Conservation (phyloP, 768 basidiomycete genomes). For the Suillus luteus region DNA sequence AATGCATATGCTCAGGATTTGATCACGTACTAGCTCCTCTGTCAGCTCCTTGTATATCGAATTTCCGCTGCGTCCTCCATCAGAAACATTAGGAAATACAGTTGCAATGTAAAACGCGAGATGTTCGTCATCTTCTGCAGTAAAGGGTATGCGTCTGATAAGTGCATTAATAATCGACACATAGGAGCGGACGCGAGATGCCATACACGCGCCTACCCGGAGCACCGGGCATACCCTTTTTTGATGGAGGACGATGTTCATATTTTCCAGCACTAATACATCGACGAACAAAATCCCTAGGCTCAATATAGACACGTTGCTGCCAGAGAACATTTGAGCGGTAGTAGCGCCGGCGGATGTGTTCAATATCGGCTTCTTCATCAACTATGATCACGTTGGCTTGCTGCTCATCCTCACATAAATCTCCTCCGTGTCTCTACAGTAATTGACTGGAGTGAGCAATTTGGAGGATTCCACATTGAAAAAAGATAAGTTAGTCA, state of each 20-base stretch:
- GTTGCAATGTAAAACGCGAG: slow-evolving; percentile 53
- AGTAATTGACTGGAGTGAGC: no score
- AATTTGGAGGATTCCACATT: not conserved
- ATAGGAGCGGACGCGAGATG: not conserved
- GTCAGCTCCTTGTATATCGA: slow-evolving; percentile 46
- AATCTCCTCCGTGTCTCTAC: slow-evolving; percentile 25
- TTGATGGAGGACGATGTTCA: slow-evolving; percentile 8
- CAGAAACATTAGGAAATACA: slow-evolving; percentile 38
- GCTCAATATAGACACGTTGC: slow-evolving; percentile 25
- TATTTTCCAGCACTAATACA: slow-evolving; percentile 24
- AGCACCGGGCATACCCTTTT: slow-evolving; percentile 29
- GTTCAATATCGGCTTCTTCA: slow-evolving; percentile 27
- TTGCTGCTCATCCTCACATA: slow-evolving; percentile 19
- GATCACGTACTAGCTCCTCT: slow-evolving; percentile 45
- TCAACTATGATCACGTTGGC: slow-evolving; percentile 33
- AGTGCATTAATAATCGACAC: not conserved
- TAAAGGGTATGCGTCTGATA: slow-evolving; percentile 34
- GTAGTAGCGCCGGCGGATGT: slow-evolving; percentile 30
- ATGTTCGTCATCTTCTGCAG: slow-evolving; percentile 41
- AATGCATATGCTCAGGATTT: not conserved
- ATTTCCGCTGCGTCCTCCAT: slow-evolving; percentile 49
- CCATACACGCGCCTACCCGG: slow-evolving; percentile 11
- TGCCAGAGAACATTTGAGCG: slow-evolving; percentile 22
- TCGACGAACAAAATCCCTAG: slow-evolving; percentile 25
- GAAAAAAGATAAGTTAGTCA: not conserved